Evolutionary conservation across 78 protist species (phyloP).

Genomic region (Neovahlkampfia damariscottae): DNA sequence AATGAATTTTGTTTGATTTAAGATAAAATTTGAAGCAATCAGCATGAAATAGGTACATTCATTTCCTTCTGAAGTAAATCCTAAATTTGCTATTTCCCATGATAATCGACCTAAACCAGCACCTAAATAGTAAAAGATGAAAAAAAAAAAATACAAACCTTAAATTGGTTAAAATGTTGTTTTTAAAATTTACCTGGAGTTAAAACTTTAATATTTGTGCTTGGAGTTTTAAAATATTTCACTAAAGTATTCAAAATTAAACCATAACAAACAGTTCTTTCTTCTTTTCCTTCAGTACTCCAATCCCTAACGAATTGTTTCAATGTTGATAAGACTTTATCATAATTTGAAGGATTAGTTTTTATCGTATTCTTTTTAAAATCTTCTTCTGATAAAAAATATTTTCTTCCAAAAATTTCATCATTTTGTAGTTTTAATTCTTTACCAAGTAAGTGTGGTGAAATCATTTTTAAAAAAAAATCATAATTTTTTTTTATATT

Average conservation of each 20-base stretch:
- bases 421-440: neutral
- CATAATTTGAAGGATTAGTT: slow-evolving; percentile 5
- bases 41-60: slow-evolving; percentile 66
- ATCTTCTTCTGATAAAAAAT: neutral
- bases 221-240: neutral
- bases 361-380: neutral
- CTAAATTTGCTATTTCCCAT: slow-evolving; percentile 38
- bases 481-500: neutral
- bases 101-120: slow-evolving; percentile 64
- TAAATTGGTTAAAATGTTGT: too few relatives aligned
- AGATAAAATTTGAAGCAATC: slow-evolving; percentile 34
- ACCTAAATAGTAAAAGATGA: too few relatives aligned
- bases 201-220: slow-evolving; percentile 19
- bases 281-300: slow-evolving; percentile 46
- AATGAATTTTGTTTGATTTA: slow-evolving; percentile 21
- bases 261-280: slow-evolving; percentile 28
- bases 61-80: slow-evolving; percentile 39
- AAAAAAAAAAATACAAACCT: too few relatives aligned
- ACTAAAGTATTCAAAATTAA: slow-evolving; percentile 25
- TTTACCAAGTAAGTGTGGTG: neutral
- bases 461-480: neutral
- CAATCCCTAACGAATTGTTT: slow-evolving; percentile 43
- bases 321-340: slow-evolving; percentile 25
- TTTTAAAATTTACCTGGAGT: too few relatives aligned
- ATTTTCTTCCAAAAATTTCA: neutral